phyloP scores from a whole-genome alignment of 495 filamentous ascomycete genomes.

The Aspergillus ostianus region DNA sequence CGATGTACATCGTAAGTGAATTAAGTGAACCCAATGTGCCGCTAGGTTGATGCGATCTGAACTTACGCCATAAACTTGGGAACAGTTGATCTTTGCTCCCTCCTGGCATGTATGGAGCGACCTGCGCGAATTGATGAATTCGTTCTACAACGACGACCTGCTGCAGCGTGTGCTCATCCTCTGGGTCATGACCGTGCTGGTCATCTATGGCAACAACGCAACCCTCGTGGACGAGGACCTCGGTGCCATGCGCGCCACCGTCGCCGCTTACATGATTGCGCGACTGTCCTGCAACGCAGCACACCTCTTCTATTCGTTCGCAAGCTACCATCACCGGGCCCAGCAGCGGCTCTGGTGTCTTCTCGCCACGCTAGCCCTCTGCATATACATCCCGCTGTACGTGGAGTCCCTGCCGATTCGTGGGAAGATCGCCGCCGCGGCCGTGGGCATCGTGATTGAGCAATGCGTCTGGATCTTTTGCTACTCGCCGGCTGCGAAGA shows the following conservation, averaged over 20 bases:
- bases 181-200: slow-evolving; percentile 45
- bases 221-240: slow-evolving; percentile 40
- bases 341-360: slow-evolving; percentile 37
- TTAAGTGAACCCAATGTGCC: slow-evolving; percentile 15
- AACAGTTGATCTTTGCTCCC: slow-evolving; percentile 38
- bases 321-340: slow-evolving; percentile 36
- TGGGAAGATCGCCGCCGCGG: slow-evolving; percentile 39
- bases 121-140: slow-evolving; percentile 47
- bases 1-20: slow-evolving; percentile 39
- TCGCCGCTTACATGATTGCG: slow-evolving; percentile 39
- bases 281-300: slow-evolving; percentile 27
- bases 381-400: slow-evolving; percentile 40
- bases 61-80: no score
- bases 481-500: slow-evolving; percentile 34
- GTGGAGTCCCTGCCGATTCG: slow-evolving; percentile 34
- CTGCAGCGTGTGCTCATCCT: slow-evolving; percentile 45
- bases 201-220: slow-evolving; percentile 50
- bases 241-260: slow-evolving; percentile 38
- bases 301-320: slow-evolving; percentile 36
- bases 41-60: no score
- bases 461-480: slow-evolving; percentile 33
- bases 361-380: slow-evolving; percentile 29
- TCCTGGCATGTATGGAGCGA: slow-evolving; percentile 51
- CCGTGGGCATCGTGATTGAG: slow-evolving; percentile 34
- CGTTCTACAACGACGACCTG: slow-evolving; percentile 50